Evolutionary conservation across 257 asterid species (phyloP).

Genomic region (Agastache rugosa): DNA sequence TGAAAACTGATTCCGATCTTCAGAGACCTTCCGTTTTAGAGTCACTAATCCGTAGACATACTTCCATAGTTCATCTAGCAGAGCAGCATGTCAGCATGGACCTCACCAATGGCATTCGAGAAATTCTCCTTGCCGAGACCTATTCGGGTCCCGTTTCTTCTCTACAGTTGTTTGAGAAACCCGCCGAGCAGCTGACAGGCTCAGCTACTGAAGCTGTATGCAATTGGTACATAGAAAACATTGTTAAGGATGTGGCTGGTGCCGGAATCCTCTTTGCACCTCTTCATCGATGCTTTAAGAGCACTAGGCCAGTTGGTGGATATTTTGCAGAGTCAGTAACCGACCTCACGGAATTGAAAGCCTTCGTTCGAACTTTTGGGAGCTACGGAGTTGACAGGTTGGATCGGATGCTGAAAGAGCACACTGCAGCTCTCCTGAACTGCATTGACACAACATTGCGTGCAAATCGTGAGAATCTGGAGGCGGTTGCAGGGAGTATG

Average conservation of each 20-base stretch:
- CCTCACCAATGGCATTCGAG: constrained; percentile 93
- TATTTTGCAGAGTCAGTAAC: constrained; percentile 92
- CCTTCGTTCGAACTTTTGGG: constrained; percentile 87
- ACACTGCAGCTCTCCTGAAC: constrained; percentile 89
- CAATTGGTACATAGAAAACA: constrained; percentile 94
- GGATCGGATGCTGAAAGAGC: constrained; percentile 94
- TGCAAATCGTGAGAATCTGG: constrained; percentile 91
- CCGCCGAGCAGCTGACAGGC: constrained; percentile 80
- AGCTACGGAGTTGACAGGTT: constrained; percentile 94
- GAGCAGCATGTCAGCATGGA: constrained; percentile 99
- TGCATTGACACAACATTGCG: constrained; percentile 93
- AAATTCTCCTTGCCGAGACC: constrained; percentile 87
- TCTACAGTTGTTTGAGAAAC: constrained; percentile 87
- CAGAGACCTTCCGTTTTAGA: constrained; percentile 93
- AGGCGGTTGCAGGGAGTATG: constrained; percentile 94
- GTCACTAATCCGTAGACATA: constrained; percentile 84
- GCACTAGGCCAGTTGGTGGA: constrained; percentile 97
- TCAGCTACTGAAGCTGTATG: constrained; percentile 91
- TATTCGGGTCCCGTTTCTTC: constrained; percentile 97
- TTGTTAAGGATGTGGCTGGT: constrained; percentile 85
- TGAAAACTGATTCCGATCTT: constrained; percentile 93
- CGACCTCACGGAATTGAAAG: constrained; percentile 76
- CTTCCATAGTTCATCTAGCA: constrained; percentile 85
- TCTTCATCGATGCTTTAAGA: constrained; percentile 85
- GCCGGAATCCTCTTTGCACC: constrained; percentile 95